Percentiles rank a stretch among this genome's conserved stretches.
phyloP scores from a whole-genome alignment of 345 rosid genomes.

The Aethionema arabicum region DNA sequence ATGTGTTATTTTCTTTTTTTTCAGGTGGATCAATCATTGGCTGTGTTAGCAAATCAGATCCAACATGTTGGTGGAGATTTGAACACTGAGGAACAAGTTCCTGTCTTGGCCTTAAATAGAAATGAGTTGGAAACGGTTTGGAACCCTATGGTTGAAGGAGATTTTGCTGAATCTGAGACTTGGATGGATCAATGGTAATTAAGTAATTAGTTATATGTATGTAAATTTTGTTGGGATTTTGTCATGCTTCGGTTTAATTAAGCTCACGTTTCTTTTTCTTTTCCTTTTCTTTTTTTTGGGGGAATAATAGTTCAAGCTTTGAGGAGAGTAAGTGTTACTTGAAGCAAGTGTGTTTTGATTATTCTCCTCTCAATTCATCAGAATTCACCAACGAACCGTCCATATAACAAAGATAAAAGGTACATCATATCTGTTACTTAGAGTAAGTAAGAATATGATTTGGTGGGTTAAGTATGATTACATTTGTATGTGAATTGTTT shows the following conservation, averaged over 20 bases:
- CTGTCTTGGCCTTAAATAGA: neutral
- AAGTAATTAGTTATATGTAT: too few relatives aligned
- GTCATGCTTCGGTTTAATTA: constrained; percentile 7
- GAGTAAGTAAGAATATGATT: neutral
- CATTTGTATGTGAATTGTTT: neutral
- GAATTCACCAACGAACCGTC: neutral
- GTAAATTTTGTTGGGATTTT: too few relatives aligned
- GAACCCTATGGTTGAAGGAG: too few relatives aligned
- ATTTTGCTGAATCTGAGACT: too few relatives aligned
- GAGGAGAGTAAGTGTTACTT: constrained; percentile 23
- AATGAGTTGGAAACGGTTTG: neutral
- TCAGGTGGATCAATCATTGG: constrained; percentile 33
- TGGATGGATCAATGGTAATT: neutral
- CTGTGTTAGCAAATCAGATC: constrained; percentile 5
- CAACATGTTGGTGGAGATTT: neutral
- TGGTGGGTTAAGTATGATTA: neutral
- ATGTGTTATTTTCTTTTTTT: neutral
- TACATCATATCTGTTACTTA: constrained; percentile 10
- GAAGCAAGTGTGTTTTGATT: neutral
- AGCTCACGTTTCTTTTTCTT: too few relatives aligned
- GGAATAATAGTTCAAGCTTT: constrained; percentile 25
- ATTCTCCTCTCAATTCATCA: constrained; percentile 2
- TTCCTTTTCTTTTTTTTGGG: too few relatives aligned
- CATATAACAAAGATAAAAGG: neutral
- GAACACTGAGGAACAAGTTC: constrained; percentile 1